phyloP scores from a whole-genome alignment of 2,329 filamentous ascomycete species.

The Penicillium sp. region DNA sequence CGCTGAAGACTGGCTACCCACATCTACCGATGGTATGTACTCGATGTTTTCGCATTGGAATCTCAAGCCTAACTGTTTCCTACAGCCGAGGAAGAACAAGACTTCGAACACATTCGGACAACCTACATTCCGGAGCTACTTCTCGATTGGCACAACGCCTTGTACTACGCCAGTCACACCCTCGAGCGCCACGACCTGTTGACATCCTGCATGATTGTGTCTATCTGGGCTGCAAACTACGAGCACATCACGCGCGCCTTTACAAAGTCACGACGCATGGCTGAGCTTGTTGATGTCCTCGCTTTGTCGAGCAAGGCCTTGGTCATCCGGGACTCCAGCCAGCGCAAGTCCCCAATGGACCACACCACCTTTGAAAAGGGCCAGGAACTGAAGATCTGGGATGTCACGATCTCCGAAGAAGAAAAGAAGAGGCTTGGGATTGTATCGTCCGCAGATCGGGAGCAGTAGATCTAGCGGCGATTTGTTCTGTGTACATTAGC shows the following conservation, averaged over 20 bases:
- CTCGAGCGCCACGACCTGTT: conserved; percentile 71
- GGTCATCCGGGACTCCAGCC: conserved; percentile 18
- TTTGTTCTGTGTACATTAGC: conserved; percentile 21
- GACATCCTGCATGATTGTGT: conserved; percentile 82
- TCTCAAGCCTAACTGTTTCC: conserved; percentile 9
- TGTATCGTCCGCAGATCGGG: not conserved
- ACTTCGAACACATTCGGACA: conserved; percentile 65
- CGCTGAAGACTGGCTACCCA: conserved; percentile 59
- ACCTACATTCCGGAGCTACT: conserved; percentile 83
- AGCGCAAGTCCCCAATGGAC: conserved; percentile 49
- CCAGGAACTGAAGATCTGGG: conserved; percentile 42
- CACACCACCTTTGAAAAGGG: conserved; percentile 38
- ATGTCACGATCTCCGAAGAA: conserved; percentile 29
- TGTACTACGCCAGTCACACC: conserved; percentile 74
- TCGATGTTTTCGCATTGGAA: not conserved
- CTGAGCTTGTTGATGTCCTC: conserved; percentile 72
- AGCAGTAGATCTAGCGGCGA: not conserved
- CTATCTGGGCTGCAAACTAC: conserved; percentile 69
- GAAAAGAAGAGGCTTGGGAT: conserved; percentile 19
- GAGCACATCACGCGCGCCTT: conserved; percentile 67
- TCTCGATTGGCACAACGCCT: conserved; percentile 75
- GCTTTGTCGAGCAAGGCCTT: conserved; percentile 74
- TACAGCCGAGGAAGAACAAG: conserved; percentile 55
- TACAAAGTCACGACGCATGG: conserved; percentile 64
- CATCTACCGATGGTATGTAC: conserved; percentile 55